Conservation (phyloP, 2,329 filamentous ascomycete species). For the Huntiella bhutanensis region DNA sequence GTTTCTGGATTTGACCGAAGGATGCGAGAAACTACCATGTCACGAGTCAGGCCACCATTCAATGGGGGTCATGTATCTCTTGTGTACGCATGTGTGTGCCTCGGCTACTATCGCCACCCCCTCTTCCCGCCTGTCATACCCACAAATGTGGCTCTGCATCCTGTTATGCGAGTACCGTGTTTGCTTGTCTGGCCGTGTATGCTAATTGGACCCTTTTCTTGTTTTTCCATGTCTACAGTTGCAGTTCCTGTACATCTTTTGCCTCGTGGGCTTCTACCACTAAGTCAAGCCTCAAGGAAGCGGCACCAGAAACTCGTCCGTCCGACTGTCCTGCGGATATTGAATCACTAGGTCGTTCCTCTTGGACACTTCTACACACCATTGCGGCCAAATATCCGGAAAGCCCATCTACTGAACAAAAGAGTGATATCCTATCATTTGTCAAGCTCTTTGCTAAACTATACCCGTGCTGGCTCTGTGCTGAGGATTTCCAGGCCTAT, state of each 20-base stretch:
- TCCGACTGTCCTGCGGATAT: conserved; percentile 79
- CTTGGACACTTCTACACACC: conserved; percentile 86
- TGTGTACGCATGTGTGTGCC: too few species aligned
- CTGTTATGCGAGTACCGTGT: too few species aligned
- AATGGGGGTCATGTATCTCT: too few species aligned
- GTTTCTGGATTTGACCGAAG: too few species aligned
- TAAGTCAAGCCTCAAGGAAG: conserved; percentile 22
- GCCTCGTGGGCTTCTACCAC: conserved; percentile 38
- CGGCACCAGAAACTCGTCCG: conserved; percentile 21
- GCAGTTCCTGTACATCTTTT: conserved; percentile 54
- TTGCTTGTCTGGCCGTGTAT: too few species aligned
- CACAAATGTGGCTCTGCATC: too few species aligned
- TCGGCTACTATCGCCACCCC: too few species aligned
- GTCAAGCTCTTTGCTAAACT: conserved; percentile 63
- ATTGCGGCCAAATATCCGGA: conserved; percentile 76
- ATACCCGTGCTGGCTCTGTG: conserved; percentile 93
- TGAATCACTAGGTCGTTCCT: conserved; percentile 64
- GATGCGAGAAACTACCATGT: neutral
- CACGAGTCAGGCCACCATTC: neutral
- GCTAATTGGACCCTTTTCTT: too few species aligned
- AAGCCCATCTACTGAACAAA: conserved; percentile 45
- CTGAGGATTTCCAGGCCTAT: conserved; percentile 74
- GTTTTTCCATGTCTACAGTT: conserved; percentile 26
- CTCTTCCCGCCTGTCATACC: too few species aligned
- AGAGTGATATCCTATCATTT: conserved; percentile 61